A percentile compares a stretch with the other conserved stretches of the same genome.
Conservation (phyloP, 768 basidiomycete genomes). For the Leccinum longicurvipes region DNA sequence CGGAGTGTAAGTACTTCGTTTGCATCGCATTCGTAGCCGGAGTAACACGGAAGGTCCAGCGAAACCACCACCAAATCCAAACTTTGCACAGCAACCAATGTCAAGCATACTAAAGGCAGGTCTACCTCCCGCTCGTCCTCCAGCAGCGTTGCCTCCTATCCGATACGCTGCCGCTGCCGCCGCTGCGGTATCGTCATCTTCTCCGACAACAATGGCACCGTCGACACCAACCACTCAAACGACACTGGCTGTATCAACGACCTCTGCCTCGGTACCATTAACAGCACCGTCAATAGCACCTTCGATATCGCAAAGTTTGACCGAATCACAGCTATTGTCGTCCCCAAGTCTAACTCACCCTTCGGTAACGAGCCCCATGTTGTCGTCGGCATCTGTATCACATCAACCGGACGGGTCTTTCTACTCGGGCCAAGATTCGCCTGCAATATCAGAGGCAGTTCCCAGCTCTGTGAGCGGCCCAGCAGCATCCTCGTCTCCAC, state of each 20-base stretch:
- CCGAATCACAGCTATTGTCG: constrained; percentile 44
- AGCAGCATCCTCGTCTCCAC: constrained; percentile 60
- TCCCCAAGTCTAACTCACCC: constrained; percentile 87
- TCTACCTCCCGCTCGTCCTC: constrained; percentile 51
- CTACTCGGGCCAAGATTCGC: constrained; percentile 70
- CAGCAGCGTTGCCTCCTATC: constrained; percentile 69
- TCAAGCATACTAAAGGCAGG: constrained; percentile 72
- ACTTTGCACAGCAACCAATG: constrained; percentile 79
- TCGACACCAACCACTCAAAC: constrained; percentile 36
- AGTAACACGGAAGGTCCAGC: constrained; percentile 13
- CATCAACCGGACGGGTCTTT: constrained; percentile 67
- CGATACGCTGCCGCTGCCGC: constrained; percentile 93
- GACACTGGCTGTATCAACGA: constrained; percentile 30
- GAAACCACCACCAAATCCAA: constrained; percentile 78
- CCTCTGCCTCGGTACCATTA: constrained; percentile 38
- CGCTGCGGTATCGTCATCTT: constrained; percentile 27
- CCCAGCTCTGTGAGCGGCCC: constrained; percentile 43
- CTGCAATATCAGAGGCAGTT: constrained; percentile 66
- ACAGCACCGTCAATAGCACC: constrained; percentile 37
- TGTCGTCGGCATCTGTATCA: constrained; percentile 65
- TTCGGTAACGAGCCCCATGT: constrained; percentile 76
- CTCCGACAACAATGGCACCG: constrained; percentile 22
- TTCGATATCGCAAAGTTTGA: constrained; percentile 31
- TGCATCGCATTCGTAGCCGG: neutral
- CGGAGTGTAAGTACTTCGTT: constrained; percentile 49